Conservation (phyloP, 2,329 filamentous ascomycete species). For the Ciborinia camelliae region DNA sequence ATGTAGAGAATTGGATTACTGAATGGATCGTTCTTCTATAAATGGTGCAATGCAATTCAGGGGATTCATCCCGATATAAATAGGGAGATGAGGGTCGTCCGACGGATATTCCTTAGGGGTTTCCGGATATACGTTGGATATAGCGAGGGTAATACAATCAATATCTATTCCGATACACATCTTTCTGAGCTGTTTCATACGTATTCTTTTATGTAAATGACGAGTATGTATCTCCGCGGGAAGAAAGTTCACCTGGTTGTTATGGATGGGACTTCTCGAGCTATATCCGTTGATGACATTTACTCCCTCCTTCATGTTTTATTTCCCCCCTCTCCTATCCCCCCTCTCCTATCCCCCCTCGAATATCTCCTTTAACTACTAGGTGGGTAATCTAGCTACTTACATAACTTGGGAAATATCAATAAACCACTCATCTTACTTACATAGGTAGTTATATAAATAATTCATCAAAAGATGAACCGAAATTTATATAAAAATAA, state of each 20-base stretch:
- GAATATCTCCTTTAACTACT: no score
- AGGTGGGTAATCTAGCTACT: no score
- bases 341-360: no score
- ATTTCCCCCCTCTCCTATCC: no score
- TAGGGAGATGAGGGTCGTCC: not conserved
- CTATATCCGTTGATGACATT: not conserved
- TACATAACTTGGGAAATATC: no score
- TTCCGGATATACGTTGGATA: slow-evolving; percentile 12
- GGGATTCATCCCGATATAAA: not conserved
- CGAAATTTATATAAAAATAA: no score
- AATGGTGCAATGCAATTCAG: not conserved
- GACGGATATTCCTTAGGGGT: not conserved
- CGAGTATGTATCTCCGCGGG: no score
- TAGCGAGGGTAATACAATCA: not conserved
- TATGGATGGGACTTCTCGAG: not conserved
- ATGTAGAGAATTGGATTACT: not conserved
- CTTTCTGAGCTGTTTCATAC: no score
- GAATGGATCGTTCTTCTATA: not conserved
- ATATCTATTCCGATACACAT: not conserved
- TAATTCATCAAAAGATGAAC: no score
- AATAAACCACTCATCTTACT: no score
- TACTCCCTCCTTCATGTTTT: not conserved
- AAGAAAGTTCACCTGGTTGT: not conserved
- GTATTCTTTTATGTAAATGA: not conserved
- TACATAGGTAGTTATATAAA: no score